Percentiles rank a stretch among this genome's conserved stretches.
Conservation (phyloP, 1,139 yeast genomes). For the Geotrichum aggregatum region DNA sequence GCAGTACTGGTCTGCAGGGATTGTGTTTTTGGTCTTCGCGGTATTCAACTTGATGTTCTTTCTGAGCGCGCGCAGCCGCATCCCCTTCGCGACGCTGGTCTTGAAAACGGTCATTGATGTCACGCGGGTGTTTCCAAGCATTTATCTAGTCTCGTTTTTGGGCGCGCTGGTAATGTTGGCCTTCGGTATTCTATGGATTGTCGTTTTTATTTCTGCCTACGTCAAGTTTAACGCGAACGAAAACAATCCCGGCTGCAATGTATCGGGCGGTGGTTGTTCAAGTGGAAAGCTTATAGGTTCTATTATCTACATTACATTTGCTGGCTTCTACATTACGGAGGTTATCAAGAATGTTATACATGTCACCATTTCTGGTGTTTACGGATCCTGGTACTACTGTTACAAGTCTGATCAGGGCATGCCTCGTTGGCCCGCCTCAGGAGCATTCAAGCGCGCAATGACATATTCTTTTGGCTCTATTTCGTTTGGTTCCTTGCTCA, state of each 20-base stretch:
- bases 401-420: constrained; percentile 73
- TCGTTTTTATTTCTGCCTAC: constrained; percentile 68
- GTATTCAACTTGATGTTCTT: constrained; percentile 47
- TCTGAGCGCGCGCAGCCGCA: constrained; percentile 62
- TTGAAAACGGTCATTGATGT: constrained; percentile 71
- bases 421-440: constrained; percentile 75
- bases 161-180: constrained; percentile 65
- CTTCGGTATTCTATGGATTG: constrained; percentile 61
- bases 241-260: constrained; percentile 47
- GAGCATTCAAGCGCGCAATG: constrained; percentile 76
- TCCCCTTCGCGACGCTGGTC: constrained; percentile 70
- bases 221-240: constrained; percentile 60
- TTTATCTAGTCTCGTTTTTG: constrained; percentile 56
- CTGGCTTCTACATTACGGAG: constrained; percentile 82
- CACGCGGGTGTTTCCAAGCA: constrained; percentile 65
- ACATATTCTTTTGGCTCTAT: constrained; percentile 89
- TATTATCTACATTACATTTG: constrained; percentile 66
- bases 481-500: constrained; percentile 81
- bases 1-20: constrained; percentile 71
- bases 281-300: constrained; percentile 63
- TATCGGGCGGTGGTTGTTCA: constrained; percentile 64
- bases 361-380: constrained; percentile 78
- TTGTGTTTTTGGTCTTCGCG: constrained; percentile 54
- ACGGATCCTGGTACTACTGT: constrained; percentile 87
- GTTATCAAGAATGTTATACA: constrained; percentile 82